Base-by-base conservation (phyloP, 352 stramenopile species). In the Phytophthora capsici region DNA sequence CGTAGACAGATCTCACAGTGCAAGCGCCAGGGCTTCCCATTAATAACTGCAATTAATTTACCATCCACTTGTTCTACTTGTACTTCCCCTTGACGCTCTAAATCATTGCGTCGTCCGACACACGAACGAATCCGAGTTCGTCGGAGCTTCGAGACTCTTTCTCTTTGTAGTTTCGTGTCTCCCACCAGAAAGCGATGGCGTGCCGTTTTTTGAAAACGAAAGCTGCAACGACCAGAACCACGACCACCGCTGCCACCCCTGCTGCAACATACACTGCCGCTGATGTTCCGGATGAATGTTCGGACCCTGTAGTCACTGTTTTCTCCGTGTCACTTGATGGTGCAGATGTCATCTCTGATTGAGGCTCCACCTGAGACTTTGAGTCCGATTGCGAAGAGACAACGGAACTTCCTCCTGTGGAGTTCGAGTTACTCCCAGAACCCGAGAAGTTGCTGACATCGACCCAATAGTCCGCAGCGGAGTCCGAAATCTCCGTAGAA, bases 61-160 rank as follows among this genome's bases (percentile, higher is more conserved):
- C 23, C 45, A 51, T 57, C 28, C 3, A 34, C 28, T 20, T 46
- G 17, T 37, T 50, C 26, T 50, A 28, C 40, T 50, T 26, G 1
- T 46, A 22, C 13, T 23, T 12, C 62, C n/a, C 26, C 63, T 8
- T 50, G 48, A 10, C 14, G n/a, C 20, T 48, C 44, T 70, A 71
- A 53, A 66, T 66, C 34, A 66, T 48, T 9, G 44, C 46, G 16
- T 63, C 48, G 30, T 82, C 69, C 2, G 58, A 68, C 8, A 61
- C 54, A 8, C 73, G 45, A 30, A 69, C 52, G 37, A 75, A 77
- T 25, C 75, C 37, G 4, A 81, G 62, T 16, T 66, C 63, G 4
- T 76, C 69, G n/a, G 73, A 82, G 41, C 60, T 75, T 6, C 57
- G 28, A 19, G 14, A 6, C 3, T 69, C 30, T 13, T 62, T 57